phyloP scores from a whole-genome alignment of 495 filamentous ascomycete species.

The Pyronema domesticum region DNA sequence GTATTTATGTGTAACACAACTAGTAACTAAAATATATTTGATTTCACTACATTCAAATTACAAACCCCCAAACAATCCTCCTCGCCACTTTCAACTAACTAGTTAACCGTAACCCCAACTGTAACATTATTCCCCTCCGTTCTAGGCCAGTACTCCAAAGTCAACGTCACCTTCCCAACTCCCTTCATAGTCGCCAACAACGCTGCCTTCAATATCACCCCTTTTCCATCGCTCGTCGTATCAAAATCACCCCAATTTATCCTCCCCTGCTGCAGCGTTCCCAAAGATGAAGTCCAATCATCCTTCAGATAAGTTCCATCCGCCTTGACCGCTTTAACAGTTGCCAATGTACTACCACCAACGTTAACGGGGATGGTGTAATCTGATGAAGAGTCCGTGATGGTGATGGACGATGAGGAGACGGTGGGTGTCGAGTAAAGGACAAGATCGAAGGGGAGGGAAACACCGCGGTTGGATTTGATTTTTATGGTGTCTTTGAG shows the following conservation, averaged over 20 bases:
- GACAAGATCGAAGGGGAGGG: slow-evolving; percentile 30
- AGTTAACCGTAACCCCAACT: slow-evolving; percentile 10
- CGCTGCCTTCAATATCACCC: slow-evolving; percentile 9
- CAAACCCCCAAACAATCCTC: background rate
- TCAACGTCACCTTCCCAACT: slow-evolving; percentile 15
- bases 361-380: slow-evolving; percentile 36
- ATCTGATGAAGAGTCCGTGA: slow-evolving; percentile 26
- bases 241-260: slow-evolving; percentile 27
- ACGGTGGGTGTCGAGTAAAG: slow-evolving; percentile 35
- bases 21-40: too few relatives aligned
- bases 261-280: slow-evolving; percentile 35
- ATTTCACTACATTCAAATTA: too few relatives aligned
- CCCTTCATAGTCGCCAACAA: slow-evolving; percentile 9
- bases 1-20: too few relatives aligned
- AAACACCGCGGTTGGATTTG: slow-evolving; percentile 33
- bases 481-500: slow-evolving; percentile 35
- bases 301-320: slow-evolving; percentile 37
- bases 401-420: slow-evolving; percentile 23
- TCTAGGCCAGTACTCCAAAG: slow-evolving; percentile 17
- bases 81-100: background rate
- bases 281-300: slow-evolving; percentile 39
- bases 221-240: slow-evolving; percentile 1
- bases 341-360: slow-evolving; percentile 26
- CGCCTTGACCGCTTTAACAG: slow-evolving; percentile 35
- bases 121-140: slow-evolving; percentile 15